Evolutionary conservation across 1,284 basidiomycete species (phyloP).

Genomic region (Ceratobasidium papillatum): DNA sequence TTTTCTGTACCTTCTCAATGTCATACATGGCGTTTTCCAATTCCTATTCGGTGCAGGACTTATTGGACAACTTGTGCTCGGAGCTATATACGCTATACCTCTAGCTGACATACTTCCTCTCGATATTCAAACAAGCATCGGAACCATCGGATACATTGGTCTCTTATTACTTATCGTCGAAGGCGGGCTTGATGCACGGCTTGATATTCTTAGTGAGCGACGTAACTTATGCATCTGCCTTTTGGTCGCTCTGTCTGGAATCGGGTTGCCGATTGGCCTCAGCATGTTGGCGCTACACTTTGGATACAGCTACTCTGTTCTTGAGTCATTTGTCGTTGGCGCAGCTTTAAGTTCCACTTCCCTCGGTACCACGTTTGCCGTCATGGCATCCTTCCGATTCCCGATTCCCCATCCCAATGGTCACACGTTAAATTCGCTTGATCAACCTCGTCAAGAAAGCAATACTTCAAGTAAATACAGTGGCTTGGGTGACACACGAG

Average conservation of each 20-base stretch:
- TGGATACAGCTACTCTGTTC: constrained; percentile 51
- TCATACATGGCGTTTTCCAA: constrained; percentile 49
- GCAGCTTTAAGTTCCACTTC: constrained; percentile 63
- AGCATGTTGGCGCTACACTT: constrained; percentile 56
- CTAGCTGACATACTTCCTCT: constrained; percentile 56
- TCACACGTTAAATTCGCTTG: background rate
- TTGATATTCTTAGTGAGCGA: constrained; percentile 51
- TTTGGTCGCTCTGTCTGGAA: constrained; percentile 58
- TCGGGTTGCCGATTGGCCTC: constrained; percentile 58
- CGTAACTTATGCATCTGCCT: constrained; percentile 57
- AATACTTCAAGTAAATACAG: background rate
- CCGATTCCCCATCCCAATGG: background rate
- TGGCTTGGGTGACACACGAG: constrained; percentile 57
- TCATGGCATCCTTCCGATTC: constrained; percentile 50
- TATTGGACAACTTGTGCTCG: constrained; percentile 59
- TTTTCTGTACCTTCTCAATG: constrained; percentile 55
- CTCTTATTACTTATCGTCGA: constrained; percentile 64
- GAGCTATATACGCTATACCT: constrained; percentile 60
- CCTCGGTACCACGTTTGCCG: constrained; percentile 63
- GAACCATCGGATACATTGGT: constrained; percentile 61
- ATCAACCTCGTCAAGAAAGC: background rate
- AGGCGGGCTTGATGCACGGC: constrained; percentile 59
- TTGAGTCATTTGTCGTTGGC: constrained; percentile 62
- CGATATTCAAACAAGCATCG: constrained; percentile 57
- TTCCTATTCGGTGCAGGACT: constrained; percentile 51